These are phyloP conservation scores for Geum urbanum DNA, from an alignment of 306 rosid genomes.

Conservation along the genomic window DNA sequence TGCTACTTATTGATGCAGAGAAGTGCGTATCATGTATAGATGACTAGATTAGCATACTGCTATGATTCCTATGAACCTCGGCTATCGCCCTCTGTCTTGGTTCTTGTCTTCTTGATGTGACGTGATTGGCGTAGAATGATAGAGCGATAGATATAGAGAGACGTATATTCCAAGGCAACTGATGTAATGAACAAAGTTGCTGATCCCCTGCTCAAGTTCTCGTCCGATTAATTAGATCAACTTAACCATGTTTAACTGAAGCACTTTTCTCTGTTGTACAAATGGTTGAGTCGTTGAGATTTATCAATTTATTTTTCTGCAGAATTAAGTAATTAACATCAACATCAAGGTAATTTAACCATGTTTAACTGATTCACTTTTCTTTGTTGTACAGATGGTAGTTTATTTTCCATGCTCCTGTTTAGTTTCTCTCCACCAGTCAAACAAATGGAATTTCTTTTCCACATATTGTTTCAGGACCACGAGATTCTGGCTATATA, in stretches of 20 bases:
- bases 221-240: too few relatives aligned
- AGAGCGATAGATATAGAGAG: not conserved
- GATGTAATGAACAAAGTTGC: not conserved
- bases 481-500: too few relatives aligned
- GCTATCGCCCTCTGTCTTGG: too few relatives aligned
- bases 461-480: too few relatives aligned
- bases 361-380: too few relatives aligned
- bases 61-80: too few relatives aligned
- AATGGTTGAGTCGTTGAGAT: not conserved
- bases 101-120: not conserved
- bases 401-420: not conserved
- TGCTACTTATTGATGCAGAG: too few relatives aligned
- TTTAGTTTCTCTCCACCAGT: not conserved
- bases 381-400: too few relatives aligned
- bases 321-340: not conserved
- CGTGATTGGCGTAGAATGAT: not conserved
- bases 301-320: not conserved
- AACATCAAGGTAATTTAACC: not conserved
- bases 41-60: too few relatives aligned
- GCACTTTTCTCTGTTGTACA: too few relatives aligned
- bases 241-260: too few relatives aligned
- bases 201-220: not conserved
- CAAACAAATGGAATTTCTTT: not conserved
- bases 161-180: not conserved
- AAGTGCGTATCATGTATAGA: too few relatives aligned